phyloP scores from a whole-genome alignment of 257 asterid species.

The Anisodus acutangulus region DNA sequence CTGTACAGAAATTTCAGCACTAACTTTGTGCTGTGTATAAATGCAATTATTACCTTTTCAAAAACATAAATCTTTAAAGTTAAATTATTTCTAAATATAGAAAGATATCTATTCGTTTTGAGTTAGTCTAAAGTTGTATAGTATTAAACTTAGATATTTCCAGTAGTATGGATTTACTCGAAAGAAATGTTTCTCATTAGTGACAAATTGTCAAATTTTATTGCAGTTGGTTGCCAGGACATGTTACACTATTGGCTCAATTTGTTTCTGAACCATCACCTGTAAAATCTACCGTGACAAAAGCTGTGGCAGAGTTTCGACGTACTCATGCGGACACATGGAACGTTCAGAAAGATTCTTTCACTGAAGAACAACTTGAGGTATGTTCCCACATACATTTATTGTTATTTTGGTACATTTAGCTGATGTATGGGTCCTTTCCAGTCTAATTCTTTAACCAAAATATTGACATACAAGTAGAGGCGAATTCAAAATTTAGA shows the following conservation, averaged over 20 bases:
- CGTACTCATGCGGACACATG: constrained; percentile 99
- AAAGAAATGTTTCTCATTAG: neutral
- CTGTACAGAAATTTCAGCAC: neutral
- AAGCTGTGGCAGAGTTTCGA: constrained; percentile 96
- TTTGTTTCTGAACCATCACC: constrained; percentile 94
- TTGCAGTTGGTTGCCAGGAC: constrained; percentile 96
- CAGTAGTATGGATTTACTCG: neutral
- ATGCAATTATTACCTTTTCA: neutral
- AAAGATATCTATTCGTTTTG: neutral
- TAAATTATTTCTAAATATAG: neutral
- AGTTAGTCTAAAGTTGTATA: neutral
- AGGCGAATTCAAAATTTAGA: neutral
- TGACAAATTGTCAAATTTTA: constrained; percentile 18
- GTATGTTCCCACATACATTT: constrained; percentile 41
- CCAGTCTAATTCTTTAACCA: neutral
- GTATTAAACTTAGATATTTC: neutral
- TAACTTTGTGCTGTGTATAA: neutral
- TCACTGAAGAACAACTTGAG: constrained; percentile 98
- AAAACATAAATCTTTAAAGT: neutral
- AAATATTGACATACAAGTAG: neutral
- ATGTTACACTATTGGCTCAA: constrained; percentile 82
- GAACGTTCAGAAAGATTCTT: constrained; percentile 87
- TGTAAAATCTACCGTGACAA: constrained; percentile 92
- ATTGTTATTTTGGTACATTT: neutral
- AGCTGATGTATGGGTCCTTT: neutral